phyloP scores from a whole-genome alignment of 352 stramenopile genomes.

The Pythium vanterpoolii region DNA sequence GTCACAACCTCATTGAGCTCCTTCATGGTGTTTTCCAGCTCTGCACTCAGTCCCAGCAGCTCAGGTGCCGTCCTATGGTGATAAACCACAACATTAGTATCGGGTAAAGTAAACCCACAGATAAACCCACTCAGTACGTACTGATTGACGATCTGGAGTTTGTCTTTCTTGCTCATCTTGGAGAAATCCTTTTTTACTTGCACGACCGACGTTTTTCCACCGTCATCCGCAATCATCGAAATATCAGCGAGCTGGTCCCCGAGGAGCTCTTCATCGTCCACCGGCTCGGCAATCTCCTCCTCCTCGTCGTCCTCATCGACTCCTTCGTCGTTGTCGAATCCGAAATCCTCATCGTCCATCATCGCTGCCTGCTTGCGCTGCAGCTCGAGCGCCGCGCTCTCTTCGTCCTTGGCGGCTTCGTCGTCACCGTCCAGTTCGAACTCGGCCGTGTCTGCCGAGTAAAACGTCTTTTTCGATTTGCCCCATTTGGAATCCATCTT shows the following conservation, averaged over 20 bases:
- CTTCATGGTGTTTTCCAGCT: conserved; percentile 65
- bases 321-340: conserved; percentile 34
- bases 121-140: conserved; percentile 21
- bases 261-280: conserved; percentile 72
- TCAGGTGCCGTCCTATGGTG: conserved; percentile 53
- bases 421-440: conserved; percentile 81
- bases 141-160: conserved; percentile 85
- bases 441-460: conserved; percentile 81
- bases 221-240: conserved; percentile 56
- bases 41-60: conserved; percentile 61
- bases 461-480: conserved; percentile 85
- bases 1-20: conserved; percentile 64
- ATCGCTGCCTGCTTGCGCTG: conserved; percentile 81
- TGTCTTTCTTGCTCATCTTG: conserved; percentile 85
- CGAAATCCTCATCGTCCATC: conserved; percentile 88
- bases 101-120: not conserved
- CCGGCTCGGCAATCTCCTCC: conserved; percentile 28
- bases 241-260: conserved; percentile 75
- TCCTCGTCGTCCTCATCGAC: conserved; percentile 35
- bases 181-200: conserved; percentile 80
- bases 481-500: conserved; percentile 86
- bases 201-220: conserved; percentile 47
- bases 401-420: conserved; percentile 77
- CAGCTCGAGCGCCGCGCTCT: conserved; percentile 77
- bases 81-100: not conserved